Base-by-base conservation (phyloP, 2,329 filamentous ascomycete species). In the Lachnellula hyalina region DNA sequence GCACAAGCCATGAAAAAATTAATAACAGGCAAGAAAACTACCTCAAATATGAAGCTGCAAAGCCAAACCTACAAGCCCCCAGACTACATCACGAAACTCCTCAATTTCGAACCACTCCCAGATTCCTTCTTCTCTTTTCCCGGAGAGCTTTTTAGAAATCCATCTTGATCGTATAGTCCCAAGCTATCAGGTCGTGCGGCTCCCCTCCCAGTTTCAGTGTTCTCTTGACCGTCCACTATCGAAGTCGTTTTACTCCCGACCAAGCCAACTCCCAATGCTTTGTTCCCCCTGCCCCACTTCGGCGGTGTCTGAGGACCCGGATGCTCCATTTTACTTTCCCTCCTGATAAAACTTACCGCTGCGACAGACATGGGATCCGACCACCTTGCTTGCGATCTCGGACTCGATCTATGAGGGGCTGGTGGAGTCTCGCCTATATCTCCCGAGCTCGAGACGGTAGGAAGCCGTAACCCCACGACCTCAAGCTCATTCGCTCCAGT, bases 161-260 rank as follows among this genome's bases (percentile, higher is more conserved):
- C 64, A 17, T 60, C 56, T 34, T 63, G 50, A 55, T 67, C 63
- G 55, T 67, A 67, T 9, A 63, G 21, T 2, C 57, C 63, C 3
- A 61, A 32, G 49, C 63, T 63, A 4, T 52, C 48, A 1, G 54
- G 53, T 12, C 55, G 40, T 49, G n/a, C 47, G 8, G 12, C 32
- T 35, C 32, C 14, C 17, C 17, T 8, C 12, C 47, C 14, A 32
- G 12, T 4, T 11, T 36, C 47, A 34, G 8, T 48, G 17, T 15
- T 36, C 47, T 11, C n/a, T n/a, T 8, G 32, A 9, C 23, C 51
- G n/a, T 34, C 44, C 17, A 25, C n/a, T 14, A 15, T n/a, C 49
- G 38, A 21, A 6, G 9, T 47, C 25, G 21, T 28, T 7, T 52
- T 49, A 14, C 38, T 53, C 19, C 41, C 52, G 36, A 45, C 21